Conservation (phyloP, 2,329 filamentous ascomycete genomes). For the Nannizziopsis arthrosporioides region DNA sequence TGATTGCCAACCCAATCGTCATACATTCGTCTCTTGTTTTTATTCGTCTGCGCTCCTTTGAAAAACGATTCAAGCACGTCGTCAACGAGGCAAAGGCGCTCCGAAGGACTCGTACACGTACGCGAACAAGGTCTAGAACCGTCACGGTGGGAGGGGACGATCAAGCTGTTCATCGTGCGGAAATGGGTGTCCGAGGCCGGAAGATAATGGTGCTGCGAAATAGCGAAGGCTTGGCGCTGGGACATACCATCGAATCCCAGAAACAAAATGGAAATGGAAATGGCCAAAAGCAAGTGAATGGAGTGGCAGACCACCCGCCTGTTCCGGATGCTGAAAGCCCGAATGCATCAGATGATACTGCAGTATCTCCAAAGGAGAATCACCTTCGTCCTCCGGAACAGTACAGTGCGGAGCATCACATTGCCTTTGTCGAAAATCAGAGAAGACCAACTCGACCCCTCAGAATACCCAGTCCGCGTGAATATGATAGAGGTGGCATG, state of each 20-base stretch:
- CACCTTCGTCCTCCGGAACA: conserved; percentile 43
- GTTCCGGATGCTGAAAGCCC: conserved; percentile 16
- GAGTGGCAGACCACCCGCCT: conserved; percentile 7
- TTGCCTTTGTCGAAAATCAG: conserved; percentile 77
- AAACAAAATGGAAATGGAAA: conserved; percentile 20
- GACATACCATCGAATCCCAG: conserved; percentile 15
- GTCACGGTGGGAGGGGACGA: conserved; percentile 31
- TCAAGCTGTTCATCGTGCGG: conserved; percentile 23
- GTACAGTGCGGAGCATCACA: conserved; percentile 61
- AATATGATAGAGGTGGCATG: conserved; percentile 70
- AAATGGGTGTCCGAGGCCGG: conserved; percentile 29
- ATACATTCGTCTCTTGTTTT: conserved; percentile 82
- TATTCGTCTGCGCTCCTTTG: conserved; percentile 92
- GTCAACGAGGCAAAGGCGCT: conserved; percentile 59
- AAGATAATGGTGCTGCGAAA: conserved; percentile 31
- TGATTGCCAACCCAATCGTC: conserved; percentile 70
- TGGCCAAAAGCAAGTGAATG: conserved; percentile 13
- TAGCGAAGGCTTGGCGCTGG: conserved; percentile 22
- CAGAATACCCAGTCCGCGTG: conserved; percentile 81
- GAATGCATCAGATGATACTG: conserved; percentile 13
- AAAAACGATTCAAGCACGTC: conserved; percentile 82
- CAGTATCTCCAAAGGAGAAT: conserved; percentile 42
- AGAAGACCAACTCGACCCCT: conserved; percentile 63
- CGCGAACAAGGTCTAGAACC: conserved; percentile 44
- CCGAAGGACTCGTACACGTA: conserved; percentile 41